Evolutionary conservation across 495 filamentous ascomycete species (phyloP).

Genomic region (Penicillium verhagenii): DNA sequence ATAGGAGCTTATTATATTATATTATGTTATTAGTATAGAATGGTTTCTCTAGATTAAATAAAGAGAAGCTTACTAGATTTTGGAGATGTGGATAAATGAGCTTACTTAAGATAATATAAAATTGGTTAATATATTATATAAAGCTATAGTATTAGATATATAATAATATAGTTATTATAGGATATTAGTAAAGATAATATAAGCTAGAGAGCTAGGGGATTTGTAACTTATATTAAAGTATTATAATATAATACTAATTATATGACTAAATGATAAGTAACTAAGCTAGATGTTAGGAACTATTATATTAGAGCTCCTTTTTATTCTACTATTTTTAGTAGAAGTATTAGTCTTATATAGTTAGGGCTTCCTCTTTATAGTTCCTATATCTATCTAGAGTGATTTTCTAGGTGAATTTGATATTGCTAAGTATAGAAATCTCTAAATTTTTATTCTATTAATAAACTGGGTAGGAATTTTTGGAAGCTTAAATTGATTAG

Average conservation of each 20-base stretch:
- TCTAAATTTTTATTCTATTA: neutral
- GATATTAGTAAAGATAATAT: too few relatives aligned
- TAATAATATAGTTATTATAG: too few relatives aligned
- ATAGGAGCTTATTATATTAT: too few relatives aligned
- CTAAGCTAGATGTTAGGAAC: neutral
- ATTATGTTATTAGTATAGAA: too few relatives aligned
- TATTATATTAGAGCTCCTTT: neutral
- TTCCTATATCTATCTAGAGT: neutral
- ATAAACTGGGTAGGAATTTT: neutral
- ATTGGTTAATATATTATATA: too few relatives aligned
- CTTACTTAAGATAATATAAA: too few relatives aligned
- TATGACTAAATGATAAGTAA: neutral
- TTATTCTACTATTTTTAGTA: neutral
- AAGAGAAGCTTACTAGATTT: too few relatives aligned
- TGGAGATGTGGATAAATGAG: too few relatives aligned
- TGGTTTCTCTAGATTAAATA: too few relatives aligned
- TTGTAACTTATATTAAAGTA: neutral
- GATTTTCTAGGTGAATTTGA: neutral
- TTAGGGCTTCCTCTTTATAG: neutral
- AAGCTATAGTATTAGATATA: too few relatives aligned
- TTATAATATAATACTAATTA: neutral
- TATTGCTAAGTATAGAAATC: neutral
- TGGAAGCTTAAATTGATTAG: neutral
- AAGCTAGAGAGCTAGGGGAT: too few relatives aligned
- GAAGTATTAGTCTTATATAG: neutral